Base-by-base conservation (phyloP, 116 monocot genomes). In the Phalaenopsis hybrid region DNA sequence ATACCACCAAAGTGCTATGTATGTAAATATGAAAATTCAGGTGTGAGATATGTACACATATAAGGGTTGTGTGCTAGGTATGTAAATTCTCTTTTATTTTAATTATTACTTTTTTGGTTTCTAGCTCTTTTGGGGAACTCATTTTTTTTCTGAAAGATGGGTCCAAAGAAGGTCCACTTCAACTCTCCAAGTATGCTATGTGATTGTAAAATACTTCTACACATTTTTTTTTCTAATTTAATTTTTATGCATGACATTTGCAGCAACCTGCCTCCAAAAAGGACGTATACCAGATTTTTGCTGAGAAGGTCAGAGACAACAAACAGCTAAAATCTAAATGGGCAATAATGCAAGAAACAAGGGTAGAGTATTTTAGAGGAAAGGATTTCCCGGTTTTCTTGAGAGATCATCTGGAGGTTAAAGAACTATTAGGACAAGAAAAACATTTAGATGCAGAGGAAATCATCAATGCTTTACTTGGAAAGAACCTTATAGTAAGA, bases 251-350 rank as follows among this genome's bases (percentile, higher is more conserved):
- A 5, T 48, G 4, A 44, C 61, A 18, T 43, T 59, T 80, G 83
- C 88, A 97, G 93, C 93, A 98, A 85, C 43, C 86, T 79, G 85
- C 82, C 85, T 69, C 75, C 74, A 85, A 83, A 6, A 93, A 94
- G 78, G 98, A 98, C 86, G 86, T 87, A 1, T 98, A 84, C 80
- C 95, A 95, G 75, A 25, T 92, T 31, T 98, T 98, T 87, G 91
- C 98, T 31, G 95, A 98, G 85, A 98, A 98, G 85, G 98, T 98
- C 76, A 91, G 98, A 80, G 98, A 98, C 81, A 94, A 98, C 77
- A 98, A 98, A 78, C 90, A 94, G 52, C 89, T 98, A 63, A 92
- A 94, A 88, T 98, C 98, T 2, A 92, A 95, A 87, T 98, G 98
- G 98, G 98, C 98, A 82, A 89, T 98, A 77, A 87, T 98, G 91